Evolutionary conservation across 2,329 filamentous ascomycete genomes (phyloP), one percentile per base, ranked within the genome.

Genomic region (Berkeleyomyces basicola): DNA sequence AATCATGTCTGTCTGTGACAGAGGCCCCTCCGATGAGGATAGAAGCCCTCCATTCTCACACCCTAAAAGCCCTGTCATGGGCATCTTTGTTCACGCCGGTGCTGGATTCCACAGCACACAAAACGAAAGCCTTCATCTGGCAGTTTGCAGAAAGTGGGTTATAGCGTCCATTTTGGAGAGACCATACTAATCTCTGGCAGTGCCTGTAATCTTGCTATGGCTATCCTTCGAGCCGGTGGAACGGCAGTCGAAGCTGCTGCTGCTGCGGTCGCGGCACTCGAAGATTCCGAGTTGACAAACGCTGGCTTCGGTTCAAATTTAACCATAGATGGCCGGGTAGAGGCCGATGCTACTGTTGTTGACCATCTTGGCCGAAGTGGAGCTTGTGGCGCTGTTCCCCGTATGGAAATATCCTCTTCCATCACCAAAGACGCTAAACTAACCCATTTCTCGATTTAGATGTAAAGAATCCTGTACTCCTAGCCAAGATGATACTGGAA

Each of bases 251-350:
- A 97, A 70, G 93, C 91, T 14, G 87, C 96, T 31, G 93, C 96
- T 73, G 86, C 87, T 59, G 90, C 93, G 39, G 84, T 99, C 69
- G 88, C 86, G 67, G 79, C 89, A 23, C 82, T 99, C 16, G 93
- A 99, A 74, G 89, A 99, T 71, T 85, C 87, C 63, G 90, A 96
- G 69, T 95, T 99, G 67, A 99, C 95, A 43, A 99, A 99, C 72
- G 88, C 92, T 44, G 93, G 93, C 0, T 97, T 88, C 71, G 93
- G 95, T 57, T 99, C 93, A 74, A 99, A 99, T 69, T 77, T 99
- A 33, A 86, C 89, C 53, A 88, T 95, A 66, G 87, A 96, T 68
- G 93, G 93, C 1, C 82, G 84, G 0, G 93, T 97, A 10, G 93
- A 99, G 72, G 95, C 91, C 68, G 93, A 99, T 76, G 93, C 93